Evolutionary conservation across 78 protist genomes (phyloP).

Genomic region (Dictyostelium purpureum): DNA sequence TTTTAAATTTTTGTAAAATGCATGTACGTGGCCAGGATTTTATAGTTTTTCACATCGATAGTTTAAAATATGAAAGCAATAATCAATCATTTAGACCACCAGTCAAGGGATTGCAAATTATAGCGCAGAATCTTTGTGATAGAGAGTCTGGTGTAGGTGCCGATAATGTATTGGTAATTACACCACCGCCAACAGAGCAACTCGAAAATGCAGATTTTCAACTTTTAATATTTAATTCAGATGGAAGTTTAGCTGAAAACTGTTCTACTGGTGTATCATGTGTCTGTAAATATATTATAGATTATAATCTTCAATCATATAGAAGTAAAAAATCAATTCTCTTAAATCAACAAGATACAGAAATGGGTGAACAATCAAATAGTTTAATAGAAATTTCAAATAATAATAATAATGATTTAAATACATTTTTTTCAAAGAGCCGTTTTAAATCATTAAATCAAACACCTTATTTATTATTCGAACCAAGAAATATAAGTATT

Average conservation of each 20-base stretch:
- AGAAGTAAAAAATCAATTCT: not conserved
- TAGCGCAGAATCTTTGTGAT: conserved; percentile 24
- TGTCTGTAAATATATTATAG: conserved; percentile 49
- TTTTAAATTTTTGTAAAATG: conserved; percentile 39
- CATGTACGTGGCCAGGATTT: conserved; percentile 48
- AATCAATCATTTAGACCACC: not conserved
- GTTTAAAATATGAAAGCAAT: not conserved
- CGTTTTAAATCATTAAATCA: not conserved
- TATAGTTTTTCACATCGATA: conserved; percentile 39
- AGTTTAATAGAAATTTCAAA: too few species aligned
- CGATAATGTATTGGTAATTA: conserved; percentile 25
- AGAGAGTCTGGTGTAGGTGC: conserved; percentile 26
- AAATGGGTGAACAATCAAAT: not conserved
- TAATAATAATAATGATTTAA: not conserved
- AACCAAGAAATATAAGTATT: conserved; percentile 13
- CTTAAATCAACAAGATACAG: not conserved
- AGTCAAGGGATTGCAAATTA: not conserved
- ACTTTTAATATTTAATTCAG: conserved; percentile 78
- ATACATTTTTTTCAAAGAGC: not conserved
- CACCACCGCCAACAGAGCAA: conserved; percentile 20
- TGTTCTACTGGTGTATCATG: conserved; percentile 85
- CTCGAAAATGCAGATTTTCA: conserved; percentile 15
- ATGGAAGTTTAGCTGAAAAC: conserved; percentile 83
- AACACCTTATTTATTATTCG: conserved; percentile 4
- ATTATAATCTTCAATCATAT: conserved; percentile 4